Percentiles rank a stretch among this genome's conserved stretches.
Conservation (phyloP, 176 grass and related monocot genomes). For the Rhynchospora breviuscula region DNA sequence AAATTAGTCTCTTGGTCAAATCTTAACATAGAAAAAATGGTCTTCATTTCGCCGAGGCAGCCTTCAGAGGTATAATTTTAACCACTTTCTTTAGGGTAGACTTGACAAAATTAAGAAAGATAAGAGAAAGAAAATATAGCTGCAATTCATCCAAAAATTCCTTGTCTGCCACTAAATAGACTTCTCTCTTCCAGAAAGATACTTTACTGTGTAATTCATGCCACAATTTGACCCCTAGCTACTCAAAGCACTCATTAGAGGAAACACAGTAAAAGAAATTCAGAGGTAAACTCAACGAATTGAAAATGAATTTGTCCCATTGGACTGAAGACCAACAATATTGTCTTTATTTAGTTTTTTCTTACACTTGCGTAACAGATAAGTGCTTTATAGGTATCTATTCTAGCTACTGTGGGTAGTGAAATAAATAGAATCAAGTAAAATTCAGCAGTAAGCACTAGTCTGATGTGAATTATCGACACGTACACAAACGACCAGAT, state of each 20-base stretch:
- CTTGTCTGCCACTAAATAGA: constrained; percentile 18
- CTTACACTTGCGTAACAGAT: too few relatives aligned
- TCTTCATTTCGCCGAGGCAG: neutral
- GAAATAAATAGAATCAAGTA: neutral
- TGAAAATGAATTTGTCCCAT: neutral
- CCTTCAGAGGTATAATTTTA: neutral
- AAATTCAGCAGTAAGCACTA: neutral
- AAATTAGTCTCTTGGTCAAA: neutral
- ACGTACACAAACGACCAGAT: neutral
- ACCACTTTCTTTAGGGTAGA: neutral
- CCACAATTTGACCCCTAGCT: neutral
- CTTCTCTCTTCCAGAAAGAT: neutral
- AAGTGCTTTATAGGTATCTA: too few relatives aligned
- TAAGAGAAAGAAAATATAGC: neutral
- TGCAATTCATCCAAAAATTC: constrained; percentile 2
- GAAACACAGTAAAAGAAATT: neutral
- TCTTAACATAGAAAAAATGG: neutral
- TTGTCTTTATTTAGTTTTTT: neutral
- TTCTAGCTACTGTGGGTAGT: too few relatives aligned
- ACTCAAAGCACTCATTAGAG: neutral
- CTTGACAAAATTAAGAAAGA: constrained; percentile 24
- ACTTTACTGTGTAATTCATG: neutral
- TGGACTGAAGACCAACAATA: neutral
- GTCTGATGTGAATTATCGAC: neutral
- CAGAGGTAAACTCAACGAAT: neutral